phyloP scores from a whole-genome alignment of 2,329 filamentous ascomycete genomes.

The Botrytis fragariae region DNA sequence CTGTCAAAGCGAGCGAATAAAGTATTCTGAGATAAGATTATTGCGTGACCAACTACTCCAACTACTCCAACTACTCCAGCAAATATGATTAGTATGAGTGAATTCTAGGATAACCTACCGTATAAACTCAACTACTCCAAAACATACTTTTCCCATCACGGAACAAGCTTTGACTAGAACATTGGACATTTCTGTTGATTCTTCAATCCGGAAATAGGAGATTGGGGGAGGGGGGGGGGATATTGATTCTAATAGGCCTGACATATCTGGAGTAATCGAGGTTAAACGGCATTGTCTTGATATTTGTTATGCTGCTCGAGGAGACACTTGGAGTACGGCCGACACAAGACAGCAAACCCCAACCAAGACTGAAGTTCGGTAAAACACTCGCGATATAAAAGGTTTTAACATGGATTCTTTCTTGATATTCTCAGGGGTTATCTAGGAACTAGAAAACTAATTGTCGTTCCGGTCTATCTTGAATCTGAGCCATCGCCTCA shows the following conservation, averaged over 20 bases:
- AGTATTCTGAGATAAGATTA: not conserved
- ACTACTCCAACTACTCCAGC: not conserved
- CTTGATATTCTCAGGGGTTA: not conserved
- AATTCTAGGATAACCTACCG: not conserved
- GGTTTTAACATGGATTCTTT: not conserved
- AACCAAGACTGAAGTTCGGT: not conserved
- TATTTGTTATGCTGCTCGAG: not conserved
- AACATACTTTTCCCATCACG: not conserved
- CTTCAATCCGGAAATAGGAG: not conserved
- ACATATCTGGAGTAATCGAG: not conserved
- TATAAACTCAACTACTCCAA: not conserved
- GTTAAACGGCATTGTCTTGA: not conserved
- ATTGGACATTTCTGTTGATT: not conserved
- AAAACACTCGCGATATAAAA: not conserved
- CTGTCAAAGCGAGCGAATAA: not conserved
- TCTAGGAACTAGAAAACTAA: not conserved
- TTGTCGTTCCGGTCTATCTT: not conserved
- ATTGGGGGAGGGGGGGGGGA: not conserved
- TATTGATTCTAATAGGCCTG: not conserved
- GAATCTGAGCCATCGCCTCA: conserved; percentile 3
- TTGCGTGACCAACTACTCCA: not conserved
- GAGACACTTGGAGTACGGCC: not conserved
- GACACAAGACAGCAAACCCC: not conserved
- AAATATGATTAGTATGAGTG: not conserved
- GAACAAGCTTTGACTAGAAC: not conserved